phyloP scores from a whole-genome alignment of 2,329 filamentous ascomycete species.

The Diaporthe batatas region DNA sequence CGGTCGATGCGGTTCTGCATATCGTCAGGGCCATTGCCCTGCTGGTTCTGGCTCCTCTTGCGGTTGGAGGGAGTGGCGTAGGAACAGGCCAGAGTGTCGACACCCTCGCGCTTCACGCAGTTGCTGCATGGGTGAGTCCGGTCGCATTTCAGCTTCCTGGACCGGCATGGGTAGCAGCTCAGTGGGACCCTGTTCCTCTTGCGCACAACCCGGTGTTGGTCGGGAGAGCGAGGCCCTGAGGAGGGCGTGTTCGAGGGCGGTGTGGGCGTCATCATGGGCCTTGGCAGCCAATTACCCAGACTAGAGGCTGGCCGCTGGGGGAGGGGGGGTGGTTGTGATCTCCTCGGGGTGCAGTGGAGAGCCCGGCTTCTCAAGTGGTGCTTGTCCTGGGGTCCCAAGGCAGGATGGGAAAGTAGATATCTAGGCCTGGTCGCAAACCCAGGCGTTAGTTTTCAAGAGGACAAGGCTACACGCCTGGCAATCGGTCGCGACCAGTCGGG shows the following conservation, averaged over 20 bases:
- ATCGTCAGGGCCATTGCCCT: slow-evolving; percentile 80
- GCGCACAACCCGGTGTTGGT: slow-evolving; percentile 87
- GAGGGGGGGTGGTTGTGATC: neutral
- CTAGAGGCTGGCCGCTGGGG: neutral
- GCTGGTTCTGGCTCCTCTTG: slow-evolving; percentile 79
- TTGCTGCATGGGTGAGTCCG: slow-evolving; percentile 92
- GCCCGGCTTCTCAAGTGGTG: neutral
- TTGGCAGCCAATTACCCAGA: neutral
- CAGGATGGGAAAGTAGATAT: neutral
- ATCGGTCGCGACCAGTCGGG: slow-evolving; percentile 16
- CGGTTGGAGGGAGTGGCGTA: slow-evolving; percentile 80
- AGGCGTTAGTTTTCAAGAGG: neutral
- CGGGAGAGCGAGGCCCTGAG: slow-evolving; percentile 80
- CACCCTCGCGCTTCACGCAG: slow-evolving; percentile 90
- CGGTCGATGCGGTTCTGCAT: slow-evolving; percentile 99
- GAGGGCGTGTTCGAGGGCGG: slow-evolving; percentile 85
- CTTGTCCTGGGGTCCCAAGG: neutral
- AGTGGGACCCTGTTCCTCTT: slow-evolving; percentile 93
- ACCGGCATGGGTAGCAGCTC: slow-evolving; percentile 91
- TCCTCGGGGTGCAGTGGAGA: neutral
- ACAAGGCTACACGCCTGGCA: neutral
- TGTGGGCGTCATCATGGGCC: slow-evolving; percentile 75
- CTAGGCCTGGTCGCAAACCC: neutral
- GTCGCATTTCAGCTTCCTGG: slow-evolving; percentile 98
- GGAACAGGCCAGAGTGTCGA: slow-evolving; percentile 83